These are phyloP conservation scores for Colletotrichum paranaense DNA, from an alignment of 2,329 filamentous ascomycete genomes.

Conservation along the genomic window DNA sequence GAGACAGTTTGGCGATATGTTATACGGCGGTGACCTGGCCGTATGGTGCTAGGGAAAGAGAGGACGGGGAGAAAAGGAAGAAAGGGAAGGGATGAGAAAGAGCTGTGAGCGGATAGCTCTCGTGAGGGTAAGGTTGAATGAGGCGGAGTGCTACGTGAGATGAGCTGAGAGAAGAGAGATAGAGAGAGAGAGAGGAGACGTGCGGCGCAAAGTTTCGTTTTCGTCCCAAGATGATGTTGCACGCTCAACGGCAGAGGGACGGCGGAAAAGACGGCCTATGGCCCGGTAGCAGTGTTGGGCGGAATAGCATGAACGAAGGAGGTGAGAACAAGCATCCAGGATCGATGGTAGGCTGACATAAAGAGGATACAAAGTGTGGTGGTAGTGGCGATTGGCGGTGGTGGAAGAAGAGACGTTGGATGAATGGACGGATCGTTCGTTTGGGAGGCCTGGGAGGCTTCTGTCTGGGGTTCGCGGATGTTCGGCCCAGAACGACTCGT, in stretches of 20 bases:
- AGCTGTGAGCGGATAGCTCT: neutral
- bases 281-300: conserved; percentile 21
- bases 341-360: conserved; percentile 7
- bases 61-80: neutral
- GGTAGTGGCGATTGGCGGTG: neutral
- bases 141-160: neutral
- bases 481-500: neutral
- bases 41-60: neutral
- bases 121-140: neutral
- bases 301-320: conserved; percentile 25
- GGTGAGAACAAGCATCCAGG: conserved; percentile 32
- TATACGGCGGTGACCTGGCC: neutral
- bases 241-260: conserved; percentile 9
- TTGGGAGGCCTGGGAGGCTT: neutral
- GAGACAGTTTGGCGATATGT: conserved; percentile 19
- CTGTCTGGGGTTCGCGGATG: neutral
- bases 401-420: conserved; percentile 9
- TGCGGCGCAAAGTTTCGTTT: conserved; percentile 35
- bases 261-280: conserved; percentile 28
- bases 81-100: neutral
- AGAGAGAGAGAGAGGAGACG: conserved; percentile 18
- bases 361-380: neutral
- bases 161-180: neutral
- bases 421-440: conserved; percentile 8
- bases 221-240: conserved; percentile 23